These are phyloP conservation scores for Hyaloperonospora arabidopsidis DNA, from an alignment of 352 stramenopile genomes.

Conservation along the genomic window DNA sequence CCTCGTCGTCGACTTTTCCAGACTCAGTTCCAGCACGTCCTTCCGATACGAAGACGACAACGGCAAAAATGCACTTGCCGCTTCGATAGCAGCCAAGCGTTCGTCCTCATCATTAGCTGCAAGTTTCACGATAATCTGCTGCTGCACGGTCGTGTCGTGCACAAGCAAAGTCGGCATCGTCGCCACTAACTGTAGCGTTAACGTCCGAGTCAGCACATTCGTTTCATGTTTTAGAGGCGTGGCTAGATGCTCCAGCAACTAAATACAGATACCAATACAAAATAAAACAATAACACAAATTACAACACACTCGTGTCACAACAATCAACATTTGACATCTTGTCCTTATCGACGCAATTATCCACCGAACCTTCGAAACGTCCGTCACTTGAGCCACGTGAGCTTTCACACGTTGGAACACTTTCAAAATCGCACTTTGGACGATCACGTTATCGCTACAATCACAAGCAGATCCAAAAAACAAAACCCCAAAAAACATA, in stretches of 20 bases:
- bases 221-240: conserved; percentile 13
- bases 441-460: conserved; percentile 34
- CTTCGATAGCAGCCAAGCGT: conserved; percentile 26
- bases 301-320: not conserved
- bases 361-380: conserved; percentile 28
- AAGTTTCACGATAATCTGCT: conserved; percentile 19
- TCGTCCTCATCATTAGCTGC: conserved; percentile 20
- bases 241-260: conserved; percentile 24
- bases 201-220: conserved; percentile 14
- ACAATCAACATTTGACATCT: not conserved
- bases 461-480: not conserved
- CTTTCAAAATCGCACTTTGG: conserved; percentile 31
- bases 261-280: conserved; percentile 7
- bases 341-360: not conserved
- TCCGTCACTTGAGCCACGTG: conserved; percentile 50
- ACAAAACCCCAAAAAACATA: not conserved
- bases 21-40: conserved; percentile 15
- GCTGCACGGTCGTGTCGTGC: conserved; percentile 20
- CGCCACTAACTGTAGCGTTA: conserved; percentile 34
- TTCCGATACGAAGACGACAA: conserved; percentile 25
- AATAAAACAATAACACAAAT: not conserved
- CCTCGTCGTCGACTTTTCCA: conserved; percentile 12
- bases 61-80: conserved; percentile 21
- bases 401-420: conserved; percentile 31
- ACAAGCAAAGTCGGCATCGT: conserved; percentile 38